Evolutionary conservation across 169 alveolate species (phyloP).

Genomic region (Cryptosporidium meleagridis): DNA sequence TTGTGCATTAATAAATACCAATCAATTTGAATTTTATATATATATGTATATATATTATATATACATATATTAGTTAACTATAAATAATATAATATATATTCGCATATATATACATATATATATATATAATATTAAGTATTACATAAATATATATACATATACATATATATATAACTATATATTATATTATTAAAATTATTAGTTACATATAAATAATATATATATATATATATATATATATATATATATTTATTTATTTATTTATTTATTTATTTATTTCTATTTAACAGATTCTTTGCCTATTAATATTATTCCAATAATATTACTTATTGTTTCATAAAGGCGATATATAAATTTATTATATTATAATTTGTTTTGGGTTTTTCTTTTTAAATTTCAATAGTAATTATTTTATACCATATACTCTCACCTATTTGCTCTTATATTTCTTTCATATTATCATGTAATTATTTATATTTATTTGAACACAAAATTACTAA

Average conservation of each 20-base stretch:
- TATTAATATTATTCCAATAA: background rate
- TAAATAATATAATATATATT: too few species aligned
- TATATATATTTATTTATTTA: background rate
- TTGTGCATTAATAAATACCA: background rate
- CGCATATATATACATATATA: background rate
- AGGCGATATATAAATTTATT: background rate
- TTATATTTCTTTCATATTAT: slow-evolving; percentile 8
- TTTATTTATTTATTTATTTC: background rate
- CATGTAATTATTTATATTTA: slow-evolving; percentile 8
- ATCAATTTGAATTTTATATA: background rate
- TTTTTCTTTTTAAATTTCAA: background rate
- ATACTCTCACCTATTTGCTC: background rate
- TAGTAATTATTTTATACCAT: background rate
- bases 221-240: background rate
- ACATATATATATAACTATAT: background rate
- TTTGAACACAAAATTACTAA: background rate
- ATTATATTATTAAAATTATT: background rate
- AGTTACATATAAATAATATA: background rate
- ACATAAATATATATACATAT: too few species aligned
- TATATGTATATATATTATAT: too few species aligned
- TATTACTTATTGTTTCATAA: background rate
- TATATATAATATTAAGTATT: too few species aligned
- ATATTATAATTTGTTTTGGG: background rate
- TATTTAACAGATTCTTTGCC: background rate
- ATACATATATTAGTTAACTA: background rate